A percentile compares a stretch with the other conserved stretches of the same genome.
These are phyloP conservation scores for Picochlorum sp. DNA, from an alignment of 139 green algal species.

Conservation along the genomic window DNA sequence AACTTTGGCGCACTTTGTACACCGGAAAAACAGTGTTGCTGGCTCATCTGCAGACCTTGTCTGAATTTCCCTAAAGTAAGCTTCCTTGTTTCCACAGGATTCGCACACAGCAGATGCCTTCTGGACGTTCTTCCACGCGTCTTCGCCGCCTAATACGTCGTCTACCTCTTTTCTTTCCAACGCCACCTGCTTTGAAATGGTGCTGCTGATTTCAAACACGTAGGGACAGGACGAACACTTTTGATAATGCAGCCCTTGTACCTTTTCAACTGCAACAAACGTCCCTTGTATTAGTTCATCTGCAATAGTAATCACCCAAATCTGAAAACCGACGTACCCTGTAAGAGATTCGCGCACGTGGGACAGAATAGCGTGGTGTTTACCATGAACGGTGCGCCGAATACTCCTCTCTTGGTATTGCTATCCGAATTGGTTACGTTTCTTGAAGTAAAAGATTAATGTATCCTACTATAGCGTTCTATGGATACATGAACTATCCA, in stretches of 20 bases:
- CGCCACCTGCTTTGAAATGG: slow-evolving; percentile 53
- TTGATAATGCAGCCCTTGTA: slow-evolving; percentile 56
- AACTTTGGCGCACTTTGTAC: slow-evolving; percentile 55
- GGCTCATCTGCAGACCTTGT: slow-evolving; percentile 89
- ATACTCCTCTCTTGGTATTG: background rate
- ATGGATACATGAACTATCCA: too few relatives aligned
- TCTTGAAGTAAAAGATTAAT: background rate
- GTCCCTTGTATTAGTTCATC: background rate
- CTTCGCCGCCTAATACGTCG: slow-evolving; percentile 78
- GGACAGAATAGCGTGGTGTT: slow-evolving; percentile 55
- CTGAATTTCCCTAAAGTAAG: slow-evolving; percentile 92
- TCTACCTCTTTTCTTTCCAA: slow-evolving; percentile 75
- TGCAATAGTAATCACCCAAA: slow-evolving; percentile 3
- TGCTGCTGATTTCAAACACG: slow-evolving; percentile 64
- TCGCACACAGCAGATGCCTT: slow-evolving; percentile 72
- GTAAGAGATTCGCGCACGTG: slow-evolving; percentile 79
- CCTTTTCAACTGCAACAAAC: slow-evolving; percentile 45
- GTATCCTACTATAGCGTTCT: too few relatives aligned
- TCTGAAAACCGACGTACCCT: slow-evolving; percentile 34
- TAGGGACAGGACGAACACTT: slow-evolving; percentile 78
- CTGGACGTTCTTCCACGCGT: slow-evolving; percentile 83
- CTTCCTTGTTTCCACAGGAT: slow-evolving; percentile 65
- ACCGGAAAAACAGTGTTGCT: slow-evolving; percentile 87
- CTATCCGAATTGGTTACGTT: background rate
- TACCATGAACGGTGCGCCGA: slow-evolving; percentile 11